A percentile compares a stretch with the other conserved stretches of the same genome.
phyloP scores from a whole-genome alignment of 306 rosid species.

The Lupinus albus region DNA sequence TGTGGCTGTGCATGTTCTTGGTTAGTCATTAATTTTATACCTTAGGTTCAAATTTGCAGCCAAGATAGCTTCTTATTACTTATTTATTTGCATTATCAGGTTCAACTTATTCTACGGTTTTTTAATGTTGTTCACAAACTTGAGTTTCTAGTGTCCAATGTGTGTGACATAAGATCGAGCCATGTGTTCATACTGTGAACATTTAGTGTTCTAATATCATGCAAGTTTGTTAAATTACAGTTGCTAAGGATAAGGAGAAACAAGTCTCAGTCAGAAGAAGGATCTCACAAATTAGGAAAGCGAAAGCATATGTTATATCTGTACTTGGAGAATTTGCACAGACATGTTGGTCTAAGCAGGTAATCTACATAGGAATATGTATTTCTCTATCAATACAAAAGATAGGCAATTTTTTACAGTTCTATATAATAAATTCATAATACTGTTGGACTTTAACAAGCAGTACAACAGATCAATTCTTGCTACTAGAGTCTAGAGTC shows the following conservation, averaged over 20 bases:
- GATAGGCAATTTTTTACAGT: not conserved
- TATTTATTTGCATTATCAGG: not conserved
- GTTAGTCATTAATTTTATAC: conserved; percentile 49
- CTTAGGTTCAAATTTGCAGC: too few relatives aligned
- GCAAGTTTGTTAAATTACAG: conserved; percentile 43
- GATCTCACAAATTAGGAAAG: conserved; percentile 72
- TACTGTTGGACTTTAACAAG: conserved; percentile 1
- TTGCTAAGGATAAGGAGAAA: conserved; percentile 56
- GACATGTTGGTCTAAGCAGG: conserved; percentile 76
- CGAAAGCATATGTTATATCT: conserved; percentile 85
- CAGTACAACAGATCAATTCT: too few relatives aligned
- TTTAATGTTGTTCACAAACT: not conserved
- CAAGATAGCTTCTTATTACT: too few relatives aligned
- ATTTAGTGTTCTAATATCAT: not conserved
- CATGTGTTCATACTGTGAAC: not conserved
- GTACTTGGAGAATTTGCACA: conserved; percentile 83
- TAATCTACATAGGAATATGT: conserved; percentile 29
- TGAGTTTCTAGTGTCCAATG: not conserved
- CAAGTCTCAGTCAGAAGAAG: conserved; percentile 41
- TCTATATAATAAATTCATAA: not conserved
- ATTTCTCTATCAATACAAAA: conserved; percentile 9
- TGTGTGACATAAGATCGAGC: not conserved
- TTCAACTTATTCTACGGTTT: not conserved
- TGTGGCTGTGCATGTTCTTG: conserved; percentile 82
- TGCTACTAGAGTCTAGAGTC: conserved; percentile 9